These are phyloP conservation scores for Scenedesmus sp. DNA, from an alignment of 163 green algal species.

Conservation along the genomic window DNA sequence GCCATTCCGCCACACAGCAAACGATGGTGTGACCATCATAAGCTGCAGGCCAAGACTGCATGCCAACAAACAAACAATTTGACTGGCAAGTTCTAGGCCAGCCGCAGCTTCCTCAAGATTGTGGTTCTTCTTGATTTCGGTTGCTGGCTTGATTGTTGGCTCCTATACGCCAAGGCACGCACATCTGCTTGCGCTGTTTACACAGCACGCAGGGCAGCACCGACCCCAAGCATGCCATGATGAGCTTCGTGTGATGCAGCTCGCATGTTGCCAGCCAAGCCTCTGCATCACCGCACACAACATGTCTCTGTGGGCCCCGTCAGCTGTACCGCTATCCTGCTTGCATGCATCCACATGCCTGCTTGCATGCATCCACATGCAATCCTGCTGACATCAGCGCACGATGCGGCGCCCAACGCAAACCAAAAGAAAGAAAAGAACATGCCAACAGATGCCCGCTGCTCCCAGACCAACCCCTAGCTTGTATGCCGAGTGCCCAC, in stretches of 20 bases:
- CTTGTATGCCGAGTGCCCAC: neutral
- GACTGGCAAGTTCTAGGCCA: neutral
- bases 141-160: neutral
- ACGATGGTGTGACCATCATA: neutral
- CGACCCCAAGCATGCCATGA: too few species aligned
- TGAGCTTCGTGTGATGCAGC: too few species aligned
- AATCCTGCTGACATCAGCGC: too few species aligned
- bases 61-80: neutral
- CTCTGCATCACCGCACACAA: too few species aligned
- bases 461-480: neutral
- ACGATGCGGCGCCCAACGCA: neutral
- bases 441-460: neutral
- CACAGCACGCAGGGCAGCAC: too few species aligned
- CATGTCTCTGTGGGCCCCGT: too few species aligned
- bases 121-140: too few species aligned
- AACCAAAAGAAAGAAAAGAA: neutral
- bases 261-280: too few species aligned
- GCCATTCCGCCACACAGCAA: neutral
- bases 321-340: too few species aligned
- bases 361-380: neutral
- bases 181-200: neutral
- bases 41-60: neutral
- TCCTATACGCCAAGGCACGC: too few species aligned
- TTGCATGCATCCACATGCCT: neutral
- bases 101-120: neutral